Base-by-base conservation (phyloP, 352 stramenopile genomes). In the Globisporangium takayamanum region DNA sequence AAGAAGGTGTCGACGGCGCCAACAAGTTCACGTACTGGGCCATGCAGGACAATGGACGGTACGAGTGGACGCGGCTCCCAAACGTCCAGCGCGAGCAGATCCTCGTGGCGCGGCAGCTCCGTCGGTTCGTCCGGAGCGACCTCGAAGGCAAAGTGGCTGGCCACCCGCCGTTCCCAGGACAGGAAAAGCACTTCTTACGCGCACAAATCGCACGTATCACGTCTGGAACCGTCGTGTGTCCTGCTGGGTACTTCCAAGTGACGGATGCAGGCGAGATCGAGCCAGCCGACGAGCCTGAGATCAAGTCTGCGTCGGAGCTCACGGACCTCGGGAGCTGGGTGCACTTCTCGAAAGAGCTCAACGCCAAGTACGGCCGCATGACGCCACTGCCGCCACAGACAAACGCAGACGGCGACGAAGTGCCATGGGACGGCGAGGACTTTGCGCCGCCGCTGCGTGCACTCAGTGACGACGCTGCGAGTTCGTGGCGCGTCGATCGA, bases 1-100 rank as follows among this genome's bases (percentile, higher is more conserved):
- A 89, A 42, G 78, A 93, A 69, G 84, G 82, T 1, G 63, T 61
- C 12, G 62, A 66, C 15, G 90, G 90, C 5, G 75, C 64, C 33
- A 97, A 97, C 70, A 93, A 92, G 58, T 89, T 87, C 60, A 96
- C 87, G 14, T 97, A 96, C 66, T 97, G 85, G 86, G 87, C 84
- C 3, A 85, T 92, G 79, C 84, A 86, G 57, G 84, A 90, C 64
- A 70, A 91, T 46, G 78, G 80, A n/a, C 57, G 45, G 44, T 93
- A 90, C 63, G 64, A 85, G 48, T 97, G 89, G 91, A 68, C 80
- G 5, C 79, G 92, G 55, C 65, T 97, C 26, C 87, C 87, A 6
- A 80, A 70, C 28, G 84, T 96, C 10, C 80, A 63, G 12, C 70
- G 76, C 15, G 76, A 88, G 2, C 86, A 96, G 47, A 88, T 97